These are phyloP conservation scores for Thielaviopsis ethacetica DNA, from an alignment of 2,329 filamentous ascomycete genomes.

Conservation along the genomic window DNA sequence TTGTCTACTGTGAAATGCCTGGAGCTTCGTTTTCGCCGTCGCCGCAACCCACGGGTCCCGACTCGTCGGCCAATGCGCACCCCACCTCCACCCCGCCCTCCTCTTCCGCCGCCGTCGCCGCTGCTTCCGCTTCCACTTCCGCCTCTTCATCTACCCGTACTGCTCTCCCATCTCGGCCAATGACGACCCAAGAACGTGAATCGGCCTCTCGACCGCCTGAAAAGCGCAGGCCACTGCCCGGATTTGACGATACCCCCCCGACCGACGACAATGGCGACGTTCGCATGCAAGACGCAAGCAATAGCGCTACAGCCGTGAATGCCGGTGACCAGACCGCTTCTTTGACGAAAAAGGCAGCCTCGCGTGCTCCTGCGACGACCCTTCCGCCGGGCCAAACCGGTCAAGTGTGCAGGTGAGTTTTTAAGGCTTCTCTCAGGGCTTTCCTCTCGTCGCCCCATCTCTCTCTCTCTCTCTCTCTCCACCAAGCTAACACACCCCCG, in stretches of 20 bases:
- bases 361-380: neutral
- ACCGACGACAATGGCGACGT: conserved; percentile 5
- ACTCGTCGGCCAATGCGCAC: neutral
- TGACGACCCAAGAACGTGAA: conserved; percentile 3
- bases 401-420: conserved; percentile 54
- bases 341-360: neutral
- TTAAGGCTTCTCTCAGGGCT: neutral
- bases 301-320: neutral
- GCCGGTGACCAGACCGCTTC: conserved; percentile 3
- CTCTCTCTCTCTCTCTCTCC: conserved; percentile 15
- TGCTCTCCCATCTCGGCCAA: conserved; percentile 8
- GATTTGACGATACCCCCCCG: conserved; percentile 1
- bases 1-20: neutral
- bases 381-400: conserved; percentile 21
- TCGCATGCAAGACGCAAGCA: conserved; percentile 5
- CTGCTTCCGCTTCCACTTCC: neutral
- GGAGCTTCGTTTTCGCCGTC: too few relatives aligned
- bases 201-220: neutral
- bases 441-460: neutral
- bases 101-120: neutral
- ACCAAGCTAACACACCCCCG: neutral
- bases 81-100: neutral
- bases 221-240: conserved; percentile 6
- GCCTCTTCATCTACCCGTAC: conserved; percentile 3
- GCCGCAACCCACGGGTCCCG: neutral